These are phyloP conservation scores for Silene noctiflora DNA, from an alignment of 179 eudicot genomes.

Conservation along the genomic window DNA sequence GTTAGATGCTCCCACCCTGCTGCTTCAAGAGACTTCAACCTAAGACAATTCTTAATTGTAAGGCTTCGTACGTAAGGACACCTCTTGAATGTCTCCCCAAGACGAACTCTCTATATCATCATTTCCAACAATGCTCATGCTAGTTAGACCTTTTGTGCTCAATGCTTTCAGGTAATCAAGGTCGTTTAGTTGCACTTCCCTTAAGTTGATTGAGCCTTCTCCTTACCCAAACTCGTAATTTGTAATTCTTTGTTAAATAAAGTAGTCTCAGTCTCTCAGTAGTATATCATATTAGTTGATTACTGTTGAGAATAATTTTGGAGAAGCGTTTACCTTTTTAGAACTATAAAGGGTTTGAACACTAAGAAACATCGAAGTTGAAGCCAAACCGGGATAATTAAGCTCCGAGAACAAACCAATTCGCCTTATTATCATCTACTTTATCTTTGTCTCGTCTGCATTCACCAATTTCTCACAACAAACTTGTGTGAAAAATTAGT, in stretches of 20 bases:
- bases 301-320: not conserved
- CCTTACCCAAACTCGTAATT: not conserved
- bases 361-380: no score
- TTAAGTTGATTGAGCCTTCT: not conserved
- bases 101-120: not conserved
- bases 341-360: no score
- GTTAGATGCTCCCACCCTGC: conserved; percentile 18
- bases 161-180: not conserved
- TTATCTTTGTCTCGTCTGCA: no score
- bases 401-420: no score
- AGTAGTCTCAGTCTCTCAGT: no score
- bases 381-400: no score
- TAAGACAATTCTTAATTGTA: not conserved
- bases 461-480: no score
- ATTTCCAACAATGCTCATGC: not conserved
- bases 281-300: no score
- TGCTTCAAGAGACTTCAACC: not conserved
- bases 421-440: no score
- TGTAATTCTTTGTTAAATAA: not conserved
- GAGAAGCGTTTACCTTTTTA: no score
- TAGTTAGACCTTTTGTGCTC: not conserved
- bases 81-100: not conserved
- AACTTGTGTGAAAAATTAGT: no score
- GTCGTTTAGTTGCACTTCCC: not conserved
- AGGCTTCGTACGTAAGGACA: not conserved